Evolutionary conservation across 306 rosid species (phyloP).

Genomic region (Trichosanthes cucumerina): DNA sequence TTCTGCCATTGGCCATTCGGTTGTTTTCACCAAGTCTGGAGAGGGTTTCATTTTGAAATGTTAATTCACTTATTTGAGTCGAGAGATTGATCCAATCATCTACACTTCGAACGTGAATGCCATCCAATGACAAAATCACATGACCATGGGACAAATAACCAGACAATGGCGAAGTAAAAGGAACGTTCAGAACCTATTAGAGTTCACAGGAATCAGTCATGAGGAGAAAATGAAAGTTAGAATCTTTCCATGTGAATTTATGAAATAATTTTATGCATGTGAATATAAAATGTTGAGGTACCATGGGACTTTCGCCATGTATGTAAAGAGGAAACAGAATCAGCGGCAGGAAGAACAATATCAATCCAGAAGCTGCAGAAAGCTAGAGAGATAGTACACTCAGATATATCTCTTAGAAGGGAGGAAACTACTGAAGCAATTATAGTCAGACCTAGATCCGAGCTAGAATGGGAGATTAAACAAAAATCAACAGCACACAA

Average conservation of each 20-base stretch:
- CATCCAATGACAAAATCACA: slow-evolving; percentile 55
- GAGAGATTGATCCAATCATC: slow-evolving; percentile 60
- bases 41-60: slow-evolving; percentile 26
- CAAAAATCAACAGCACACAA: not conserved
- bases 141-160: slow-evolving; percentile 61
- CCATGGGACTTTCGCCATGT: slow-evolving; percentile 46
- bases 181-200: slow-evolving; percentile 61
- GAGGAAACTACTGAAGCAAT: not conserved
- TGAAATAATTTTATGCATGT: not conserved
- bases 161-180: slow-evolving; percentile 52
- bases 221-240: not conserved
- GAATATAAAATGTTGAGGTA: slow-evolving; percentile 20
- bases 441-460: not conserved
- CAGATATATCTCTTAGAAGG: not conserved
- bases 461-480: not conserved
- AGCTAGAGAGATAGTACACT: slow-evolving; percentile 39
- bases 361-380: slow-evolving; percentile 65
- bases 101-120: slow-evolving; percentile 36
- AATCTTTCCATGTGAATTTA: not conserved
- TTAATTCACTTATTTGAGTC: slow-evolving; percentile 24
- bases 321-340: slow-evolving; percentile 66
- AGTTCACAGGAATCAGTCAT: slow-evolving; percentile 12
- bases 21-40: slow-evolving; percentile 18
- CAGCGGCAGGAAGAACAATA: slow-evolving; percentile 56
- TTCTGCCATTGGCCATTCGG: slow-evolving; percentile 27